Evolutionary conservation across 2,329 filamentous ascomycete species (phyloP).

Genomic region (Alternaria dauci): DNA sequence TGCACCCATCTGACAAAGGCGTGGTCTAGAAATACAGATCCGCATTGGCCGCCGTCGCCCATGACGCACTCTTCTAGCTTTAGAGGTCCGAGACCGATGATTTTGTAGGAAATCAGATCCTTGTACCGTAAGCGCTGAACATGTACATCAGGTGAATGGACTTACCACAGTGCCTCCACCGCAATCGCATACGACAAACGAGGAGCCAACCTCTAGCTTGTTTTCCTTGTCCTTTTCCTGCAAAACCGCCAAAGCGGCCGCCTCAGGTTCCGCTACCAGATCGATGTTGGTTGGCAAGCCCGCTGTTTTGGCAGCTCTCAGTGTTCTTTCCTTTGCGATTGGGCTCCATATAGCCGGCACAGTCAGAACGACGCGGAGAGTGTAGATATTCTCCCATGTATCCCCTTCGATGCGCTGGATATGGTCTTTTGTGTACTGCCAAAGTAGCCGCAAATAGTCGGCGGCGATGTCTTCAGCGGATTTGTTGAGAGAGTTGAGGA

Average conservation of each 20-base stretch:
- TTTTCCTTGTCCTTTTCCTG: conserved; percentile 25
- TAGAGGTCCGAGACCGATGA: conserved; percentile 19
- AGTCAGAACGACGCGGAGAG: conserved; percentile 17
- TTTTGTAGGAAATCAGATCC: conserved; percentile 34
- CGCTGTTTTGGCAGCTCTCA: conserved; percentile 12
- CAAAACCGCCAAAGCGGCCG: conserved; percentile 38
- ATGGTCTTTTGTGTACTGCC: conserved; percentile 17
- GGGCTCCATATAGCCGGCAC: conserved; percentile 26
- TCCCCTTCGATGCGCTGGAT: conserved; percentile 16
- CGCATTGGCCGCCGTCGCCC: conserved; percentile 19
- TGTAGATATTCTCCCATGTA: conserved; percentile 1
- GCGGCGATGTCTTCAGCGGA: conserved; percentile 16
- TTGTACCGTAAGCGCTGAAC: background rate
- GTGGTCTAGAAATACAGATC: conserved; percentile 28
- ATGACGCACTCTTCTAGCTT: conserved; percentile 20
- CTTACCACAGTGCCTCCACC: conserved; percentile 32
- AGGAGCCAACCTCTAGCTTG: conserved; percentile 22
- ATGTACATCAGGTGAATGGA: background rate
- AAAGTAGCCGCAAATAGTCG: conserved; percentile 25
- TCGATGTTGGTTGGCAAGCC: conserved; percentile 16
- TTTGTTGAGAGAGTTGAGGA: conserved; percentile 12
- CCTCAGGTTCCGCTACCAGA: conserved; percentile 42
- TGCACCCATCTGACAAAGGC: conserved; percentile 23
- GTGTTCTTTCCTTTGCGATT: conserved; percentile 12
- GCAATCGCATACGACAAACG: conserved; percentile 32